phyloP scores from a whole-genome alignment of 2,329 filamentous ascomycete genomes.

The Arthrobotrys musiformis region DNA sequence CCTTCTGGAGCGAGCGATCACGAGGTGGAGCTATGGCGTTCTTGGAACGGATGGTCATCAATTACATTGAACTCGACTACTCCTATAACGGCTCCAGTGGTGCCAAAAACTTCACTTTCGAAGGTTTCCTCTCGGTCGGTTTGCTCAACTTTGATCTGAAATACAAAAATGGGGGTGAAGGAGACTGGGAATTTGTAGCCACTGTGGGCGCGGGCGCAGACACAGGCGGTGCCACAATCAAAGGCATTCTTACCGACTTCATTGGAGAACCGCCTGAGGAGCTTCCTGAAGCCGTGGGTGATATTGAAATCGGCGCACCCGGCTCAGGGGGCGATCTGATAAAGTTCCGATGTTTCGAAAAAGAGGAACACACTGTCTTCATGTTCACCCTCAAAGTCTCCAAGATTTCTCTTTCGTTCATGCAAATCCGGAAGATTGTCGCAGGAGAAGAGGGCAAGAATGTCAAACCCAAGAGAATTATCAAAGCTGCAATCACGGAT shows the following conservation, averaged over 20 bases:
- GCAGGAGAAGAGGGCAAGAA: neutral
- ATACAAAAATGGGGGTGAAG: conserved; percentile 43
- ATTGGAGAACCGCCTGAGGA: conserved; percentile 1
- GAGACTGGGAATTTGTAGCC: conserved; percentile 47
- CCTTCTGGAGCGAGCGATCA: neutral
- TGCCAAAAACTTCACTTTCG: conserved; percentile 55
- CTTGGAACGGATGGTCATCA: neutral
- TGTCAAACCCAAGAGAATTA: conserved; percentile 54
- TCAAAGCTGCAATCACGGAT: conserved; percentile 55
- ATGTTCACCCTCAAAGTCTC: neutral
- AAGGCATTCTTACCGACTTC: conserved; percentile 34
- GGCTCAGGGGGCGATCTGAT: neutral
- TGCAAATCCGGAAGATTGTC: conserved; percentile 1
- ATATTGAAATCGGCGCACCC: neutral
- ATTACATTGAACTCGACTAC: neutral
- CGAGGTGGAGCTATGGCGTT: neutral
- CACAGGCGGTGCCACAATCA: conserved; percentile 18
- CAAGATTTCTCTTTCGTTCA: conserved; percentile 2
- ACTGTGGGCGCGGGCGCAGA: conserved; percentile 4
- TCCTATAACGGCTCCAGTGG: neutral
- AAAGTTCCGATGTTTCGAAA: neutral
- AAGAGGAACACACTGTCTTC: neutral
- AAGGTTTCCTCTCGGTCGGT: conserved; percentile 54
- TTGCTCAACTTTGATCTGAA: conserved; percentile 54
- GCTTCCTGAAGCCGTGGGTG: conserved; percentile 6